Conservation (phyloP, 202 grass and related monocot species). For the Musa balbisiana region DNA sequence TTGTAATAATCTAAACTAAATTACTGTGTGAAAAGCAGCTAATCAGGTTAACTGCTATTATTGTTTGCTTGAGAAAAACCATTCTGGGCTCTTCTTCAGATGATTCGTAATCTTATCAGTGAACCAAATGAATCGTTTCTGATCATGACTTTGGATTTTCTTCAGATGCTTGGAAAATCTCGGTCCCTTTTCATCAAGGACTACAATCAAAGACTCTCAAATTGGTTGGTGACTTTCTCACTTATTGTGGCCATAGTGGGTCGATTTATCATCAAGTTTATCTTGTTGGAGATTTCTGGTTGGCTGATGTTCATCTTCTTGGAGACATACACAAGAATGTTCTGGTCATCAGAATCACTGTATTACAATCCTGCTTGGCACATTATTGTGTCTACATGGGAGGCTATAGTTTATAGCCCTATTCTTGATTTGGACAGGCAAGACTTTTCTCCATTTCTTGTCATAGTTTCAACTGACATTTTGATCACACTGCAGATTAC, state of each 20-base stretch:
- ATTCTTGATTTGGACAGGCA: conserved; percentile 89
- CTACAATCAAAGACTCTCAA: conserved; percentile 85
- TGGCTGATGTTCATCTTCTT: conserved; percentile 88
- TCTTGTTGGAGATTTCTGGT: conserved; percentile 59
- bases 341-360: conserved; percentile 79
- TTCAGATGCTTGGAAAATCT: conserved; percentile 66
- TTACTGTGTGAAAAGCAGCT: background rate
- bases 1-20: background rate
- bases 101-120: background rate
- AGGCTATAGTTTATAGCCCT: conserved; percentile 76
- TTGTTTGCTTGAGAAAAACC: background rate
- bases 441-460: background rate
- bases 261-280: conserved; percentile 69
- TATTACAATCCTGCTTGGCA: conserved; percentile 92
- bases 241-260: conserved; percentile 69
- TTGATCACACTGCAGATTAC: background rate
- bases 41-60: background rate
- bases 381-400: conserved; percentile 68
- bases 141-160: conserved; percentile 8
- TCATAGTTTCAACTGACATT: background rate
- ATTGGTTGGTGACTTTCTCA: conserved; percentile 76
- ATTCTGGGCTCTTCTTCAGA: too few species aligned
- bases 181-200: conserved; percentile 73
- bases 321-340: conserved; percentile 75
- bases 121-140: conserved; percentile 12